Evolutionary conservation across 1,284 basidiomycete species (phyloP), one percentile per base, ranked within the genome.

Genomic region (Apiotrichum gracile): DNA sequence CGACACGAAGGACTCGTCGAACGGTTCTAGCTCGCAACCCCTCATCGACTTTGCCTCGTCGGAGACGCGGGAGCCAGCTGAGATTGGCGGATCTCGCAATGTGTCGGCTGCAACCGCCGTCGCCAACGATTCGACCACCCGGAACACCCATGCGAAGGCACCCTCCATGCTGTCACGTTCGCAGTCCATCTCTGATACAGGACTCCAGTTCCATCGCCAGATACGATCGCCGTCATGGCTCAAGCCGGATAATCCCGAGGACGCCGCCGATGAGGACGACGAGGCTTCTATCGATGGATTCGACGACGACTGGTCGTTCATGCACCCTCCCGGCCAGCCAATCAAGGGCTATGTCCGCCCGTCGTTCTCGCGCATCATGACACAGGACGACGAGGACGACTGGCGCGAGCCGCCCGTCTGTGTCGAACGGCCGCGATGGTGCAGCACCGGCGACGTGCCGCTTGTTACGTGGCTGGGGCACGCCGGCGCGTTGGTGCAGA

Each of bases 401-500:
- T 74, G 74, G 66, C 63, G 69, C 38, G 67, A 74, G 44, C 72
- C 72, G 14, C 66, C 72, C 8, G 59, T 76, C 3, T 41, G 60
- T 25, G 69, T 73, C 13, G 54, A 66, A 22, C 39, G 51, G 22
- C 72, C 74, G 9, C 50, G 55, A 21, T 74, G 71, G 71, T 29
- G 41, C 16, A 19, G 26, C 6, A 42, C 37, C 19, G 48, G 37
- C 8, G 31, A 25, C 12, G 26, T n/a, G 16, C 49, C 52, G 17
- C 39, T 51, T 10, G 65, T 75, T 7, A 75, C 72, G 13, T 76
- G 74, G 74, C 52, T 76, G 29, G 74, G 74, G 12, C 74, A 76
- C 62, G 74, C 74, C 0, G 62, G 69, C 0, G 66, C 65, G 0
- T 43, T 76, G 44, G 60, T 75, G 4, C 63, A 67, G 54, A 58